Evolutionary conservation across 2,329 filamentous ascomycete species (phyloP).

Genomic region (Blastomyces parvus): DNA sequence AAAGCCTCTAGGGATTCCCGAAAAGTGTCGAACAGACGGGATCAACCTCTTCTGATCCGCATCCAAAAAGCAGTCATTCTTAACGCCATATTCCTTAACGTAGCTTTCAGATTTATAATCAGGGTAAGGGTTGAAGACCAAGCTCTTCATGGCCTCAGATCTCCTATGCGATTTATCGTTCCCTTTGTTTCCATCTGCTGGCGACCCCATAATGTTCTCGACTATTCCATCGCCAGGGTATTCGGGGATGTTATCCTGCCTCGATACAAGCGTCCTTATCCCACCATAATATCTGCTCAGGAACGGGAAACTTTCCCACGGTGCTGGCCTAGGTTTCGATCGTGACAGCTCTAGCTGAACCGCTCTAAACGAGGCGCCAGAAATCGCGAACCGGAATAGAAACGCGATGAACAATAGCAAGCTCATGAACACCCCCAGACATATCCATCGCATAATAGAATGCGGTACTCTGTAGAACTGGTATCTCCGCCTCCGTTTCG

Average conservation of each 20-base stretch:
- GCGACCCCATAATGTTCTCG: slow-evolving; percentile 42
- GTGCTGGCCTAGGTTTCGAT: slow-evolving; percentile 43
- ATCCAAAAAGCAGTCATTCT: slow-evolving; percentile 73
- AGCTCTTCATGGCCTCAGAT: slow-evolving; percentile 18
- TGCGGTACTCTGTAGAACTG: slow-evolving; percentile 56
- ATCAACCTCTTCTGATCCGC: slow-evolving; percentile 53
- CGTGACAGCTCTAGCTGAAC: slow-evolving; percentile 6
- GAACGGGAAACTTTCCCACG: slow-evolving; percentile 82
- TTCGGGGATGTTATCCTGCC: slow-evolving; percentile 62
- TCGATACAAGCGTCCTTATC: slow-evolving; percentile 58
- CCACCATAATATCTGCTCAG: slow-evolving; percentile 85
- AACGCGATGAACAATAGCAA: slow-evolving; percentile 68
- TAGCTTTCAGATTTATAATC: slow-evolving; percentile 52
- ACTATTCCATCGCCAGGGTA: slow-evolving; percentile 55
- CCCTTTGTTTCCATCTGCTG: slow-evolving; percentile 24
- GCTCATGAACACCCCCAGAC: slow-evolving; percentile 57
- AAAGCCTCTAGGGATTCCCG: slow-evolving; percentile 72
- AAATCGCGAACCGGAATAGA: slow-evolving; percentile 62
- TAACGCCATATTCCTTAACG: slow-evolving; percentile 46
- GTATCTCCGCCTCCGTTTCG: slow-evolving; percentile 26
- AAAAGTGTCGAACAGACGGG: slow-evolving; percentile 62
- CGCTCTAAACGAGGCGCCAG: slow-evolving; percentile 39
- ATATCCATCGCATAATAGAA: slow-evolving; percentile 68
- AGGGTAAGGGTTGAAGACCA: slow-evolving; percentile 59
- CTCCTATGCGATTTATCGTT: slow-evolving; percentile 15